These are phyloP conservation scores for Aspergillus steynii DNA, from an alignment of 495 filamentous ascomycete species.

Conservation along the genomic window DNA sequence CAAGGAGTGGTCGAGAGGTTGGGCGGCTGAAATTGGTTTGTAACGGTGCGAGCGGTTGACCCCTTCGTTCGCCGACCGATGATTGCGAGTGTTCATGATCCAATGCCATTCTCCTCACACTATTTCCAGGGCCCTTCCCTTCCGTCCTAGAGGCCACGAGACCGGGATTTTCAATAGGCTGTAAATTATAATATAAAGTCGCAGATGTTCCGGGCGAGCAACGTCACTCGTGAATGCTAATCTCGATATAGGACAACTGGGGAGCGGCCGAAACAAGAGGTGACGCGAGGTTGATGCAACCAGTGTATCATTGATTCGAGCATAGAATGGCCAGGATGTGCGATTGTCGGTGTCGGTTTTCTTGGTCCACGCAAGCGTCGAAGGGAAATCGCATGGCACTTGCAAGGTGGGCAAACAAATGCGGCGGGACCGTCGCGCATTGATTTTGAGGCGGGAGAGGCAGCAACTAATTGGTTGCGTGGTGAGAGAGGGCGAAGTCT, in stretches of 20 bases:
- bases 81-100: slow-evolving; percentile 21
- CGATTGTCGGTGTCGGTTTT: not conserved
- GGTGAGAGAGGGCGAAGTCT: not conserved
- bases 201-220: not conserved
- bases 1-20: slow-evolving; percentile 16
- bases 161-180: not conserved
- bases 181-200: not conserved
- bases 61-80: slow-evolving; percentile 42
- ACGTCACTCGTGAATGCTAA: not conserved
- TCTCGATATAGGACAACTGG: not conserved
- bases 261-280: not conserved
- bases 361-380: not conserved
- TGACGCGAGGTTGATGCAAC: not conserved
- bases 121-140: not conserved
- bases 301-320: not conserved
- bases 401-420: not conserved
- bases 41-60: slow-evolving; percentile 37
- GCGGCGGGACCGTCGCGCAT: not conserved
- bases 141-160: not conserved
- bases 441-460: not conserved
- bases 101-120: slow-evolving; percentile 18
- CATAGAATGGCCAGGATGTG: not conserved
- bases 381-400: not conserved
- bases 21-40: slow-evolving; percentile 46
- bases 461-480: not conserved